Evolutionary conservation across 164 flowering plant species (phyloP), one percentile per base, ranked within the genome.

Genomic region (Liriodendron chinense): DNA sequence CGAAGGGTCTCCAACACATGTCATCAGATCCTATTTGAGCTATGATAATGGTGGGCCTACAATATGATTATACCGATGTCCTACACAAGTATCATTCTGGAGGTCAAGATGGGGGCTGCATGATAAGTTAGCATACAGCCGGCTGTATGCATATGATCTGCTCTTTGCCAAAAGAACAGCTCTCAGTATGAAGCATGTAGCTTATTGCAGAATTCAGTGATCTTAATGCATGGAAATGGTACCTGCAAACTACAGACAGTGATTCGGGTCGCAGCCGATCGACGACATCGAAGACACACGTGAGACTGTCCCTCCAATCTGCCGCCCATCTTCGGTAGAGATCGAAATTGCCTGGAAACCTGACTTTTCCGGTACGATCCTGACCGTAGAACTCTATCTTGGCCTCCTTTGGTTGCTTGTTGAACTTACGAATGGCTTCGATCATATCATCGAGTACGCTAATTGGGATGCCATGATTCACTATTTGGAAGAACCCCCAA

Each of bases 401-500:
- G n/a, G 66, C 76, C 72, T 88, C 84, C 6, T 1, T 9, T 18
- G 81, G 86, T 65, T 80, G 85, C 70, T 89, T 88, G 47, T 73
- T 16, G 65, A 89, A 89, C 47, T 82, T 61, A 0, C 79, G 59
- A 0, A 78, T 66, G 6, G 85, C 88, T 14, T 74, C 63, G 28
- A 82, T 74, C 83, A 86, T 81, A 74, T 83, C 86, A 7, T 86
- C 85, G 69, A 89, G 2, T 3, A 84, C 78, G 0, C 20, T 47
- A 5, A 1, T 23, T 0, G 87, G 87, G 6, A 89, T 76, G 9
- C 86, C 87, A 79, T 87, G 90, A 71, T 87, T 87, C n/a, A 85
- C 70, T 63, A 87, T 79, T 68, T 86, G 87, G 72, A 89, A 85
- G 75, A 87, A 85, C 0, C 90, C 92, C 86, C 84, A 82, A 1